Evolutionary conservation across 1,284 basidiomycete species (phyloP).

Genomic region (Cystobasidium slooffiae): DNA sequence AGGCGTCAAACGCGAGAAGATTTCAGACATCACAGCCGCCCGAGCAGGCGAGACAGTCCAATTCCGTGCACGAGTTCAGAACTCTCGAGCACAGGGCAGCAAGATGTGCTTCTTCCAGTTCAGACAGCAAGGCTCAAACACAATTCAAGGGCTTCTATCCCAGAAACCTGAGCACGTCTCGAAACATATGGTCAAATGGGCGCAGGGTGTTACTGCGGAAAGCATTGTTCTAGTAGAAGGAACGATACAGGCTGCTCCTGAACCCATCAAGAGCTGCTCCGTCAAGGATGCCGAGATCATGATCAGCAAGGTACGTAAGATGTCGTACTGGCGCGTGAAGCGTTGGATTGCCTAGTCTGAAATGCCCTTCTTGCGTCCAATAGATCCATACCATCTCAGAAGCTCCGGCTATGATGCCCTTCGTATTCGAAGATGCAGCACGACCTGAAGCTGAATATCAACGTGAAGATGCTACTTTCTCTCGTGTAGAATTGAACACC

Average conservation of each 20-base stretch:
- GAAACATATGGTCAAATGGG: conserved; percentile 98
- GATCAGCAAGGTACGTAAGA: conserved; percentile 69
- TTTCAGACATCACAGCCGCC: conserved; percentile 70
- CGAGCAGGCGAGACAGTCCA: conserved; percentile 78
- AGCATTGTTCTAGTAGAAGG: conserved; percentile 90
- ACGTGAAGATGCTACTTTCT: conserved; percentile 62
- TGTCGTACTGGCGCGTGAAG: not conserved
- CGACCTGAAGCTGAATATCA: conserved; percentile 79
- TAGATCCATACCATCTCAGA: conserved; percentile 86
- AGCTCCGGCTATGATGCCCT: conserved; percentile 71
- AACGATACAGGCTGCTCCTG: conserved; percentile 77
- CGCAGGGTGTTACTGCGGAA: conserved; percentile 76
- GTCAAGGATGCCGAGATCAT: conserved; percentile 88
- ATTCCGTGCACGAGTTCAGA: conserved; percentile 89
- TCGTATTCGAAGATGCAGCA: conserved; percentile 90
- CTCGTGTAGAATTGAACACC: conserved; percentile 80
- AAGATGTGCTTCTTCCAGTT: conserved; percentile 96
- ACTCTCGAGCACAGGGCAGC: conserved; percentile 78
- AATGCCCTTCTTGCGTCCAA: not conserved
- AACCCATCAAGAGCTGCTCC: conserved; percentile 87
- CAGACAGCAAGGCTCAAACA: conserved; percentile 69
- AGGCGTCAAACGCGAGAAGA: conserved; percentile 61
- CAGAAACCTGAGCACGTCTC: conserved; percentile 81
- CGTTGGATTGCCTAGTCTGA: not conserved
- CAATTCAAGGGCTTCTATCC: conserved; percentile 84